phyloP scores from a whole-genome alignment of 2,329 filamentous ascomycete genomes.

The Cercospora sojina region DNA sequence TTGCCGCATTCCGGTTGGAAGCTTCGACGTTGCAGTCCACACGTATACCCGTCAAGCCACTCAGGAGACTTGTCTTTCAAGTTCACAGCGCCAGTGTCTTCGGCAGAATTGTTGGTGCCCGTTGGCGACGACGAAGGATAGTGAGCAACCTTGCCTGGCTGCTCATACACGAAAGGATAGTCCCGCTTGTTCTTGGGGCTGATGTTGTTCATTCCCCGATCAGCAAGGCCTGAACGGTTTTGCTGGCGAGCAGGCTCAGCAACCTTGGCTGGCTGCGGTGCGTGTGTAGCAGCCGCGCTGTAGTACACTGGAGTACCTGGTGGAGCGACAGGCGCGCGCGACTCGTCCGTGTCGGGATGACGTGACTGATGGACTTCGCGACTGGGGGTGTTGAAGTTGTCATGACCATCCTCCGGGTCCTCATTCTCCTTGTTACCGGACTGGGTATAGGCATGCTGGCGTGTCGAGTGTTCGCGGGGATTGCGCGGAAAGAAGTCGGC shows the following conservation, averaged over 20 bases:
- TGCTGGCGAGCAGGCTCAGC: slow-evolving; percentile 1
- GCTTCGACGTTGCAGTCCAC: slow-evolving; percentile 34
- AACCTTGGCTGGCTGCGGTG: slow-evolving; percentile 15
- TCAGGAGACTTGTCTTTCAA: slow-evolving; percentile 32
- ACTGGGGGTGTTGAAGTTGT: slow-evolving; percentile 6
- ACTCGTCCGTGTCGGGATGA: slow-evolving; percentile 14
- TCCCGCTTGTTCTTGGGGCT: slow-evolving; percentile 35
- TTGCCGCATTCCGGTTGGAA: slow-evolving; percentile 30
- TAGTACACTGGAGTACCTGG: slow-evolving; percentile 32
- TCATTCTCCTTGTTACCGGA: slow-evolving; percentile 25
- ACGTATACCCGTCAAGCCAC: slow-evolving; percentile 37
- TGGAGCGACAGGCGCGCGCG: slow-evolving; percentile 27
- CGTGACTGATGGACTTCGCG: slow-evolving; percentile 2
- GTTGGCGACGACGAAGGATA: slow-evolving; percentile 21
- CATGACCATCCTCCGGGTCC: not conserved
- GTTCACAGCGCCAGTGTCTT: slow-evolving; percentile 24
- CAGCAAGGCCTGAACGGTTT: slow-evolving; percentile 16
- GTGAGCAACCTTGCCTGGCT: slow-evolving; percentile 21
- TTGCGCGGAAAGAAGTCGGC: slow-evolving; percentile 43
- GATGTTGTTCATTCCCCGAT: slow-evolving; percentile 32
- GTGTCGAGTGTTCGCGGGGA: slow-evolving; percentile 39
- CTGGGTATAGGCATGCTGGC: slow-evolving; percentile 34
- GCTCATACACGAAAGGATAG: slow-evolving; percentile 33
- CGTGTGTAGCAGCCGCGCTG: slow-evolving; percentile 17
- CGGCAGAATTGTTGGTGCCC: slow-evolving; percentile 12